A percentile compares a stretch with the other conserved stretches of the same genome.
phyloP scores from a whole-genome alignment of 2,329 filamentous ascomycete species.

The Fusarium sterilihyphosum region DNA sequence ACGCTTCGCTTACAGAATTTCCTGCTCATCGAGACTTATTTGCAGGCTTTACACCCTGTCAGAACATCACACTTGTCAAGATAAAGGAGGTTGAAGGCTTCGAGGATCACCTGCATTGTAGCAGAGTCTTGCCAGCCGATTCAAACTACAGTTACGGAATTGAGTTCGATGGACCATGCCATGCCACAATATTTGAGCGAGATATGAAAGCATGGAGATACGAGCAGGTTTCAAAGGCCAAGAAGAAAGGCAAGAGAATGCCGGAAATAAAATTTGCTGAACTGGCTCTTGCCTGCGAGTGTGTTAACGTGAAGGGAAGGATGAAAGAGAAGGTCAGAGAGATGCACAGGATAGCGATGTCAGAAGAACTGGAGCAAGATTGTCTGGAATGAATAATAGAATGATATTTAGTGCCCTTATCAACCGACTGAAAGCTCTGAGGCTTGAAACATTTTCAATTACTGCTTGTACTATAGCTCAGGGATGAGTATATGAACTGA shows the following conservation, averaged over 20 bases:
- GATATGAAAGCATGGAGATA: neutral
- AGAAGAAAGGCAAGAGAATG: neutral
- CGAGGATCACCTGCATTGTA: neutral
- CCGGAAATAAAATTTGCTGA: neutral
- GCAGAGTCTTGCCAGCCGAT: neutral
- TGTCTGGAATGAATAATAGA: no score
- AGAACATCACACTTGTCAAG: neutral
- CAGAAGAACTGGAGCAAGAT: neutral
- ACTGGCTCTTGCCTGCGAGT: neutral
- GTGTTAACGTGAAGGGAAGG: neutral
- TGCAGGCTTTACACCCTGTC: neutral
- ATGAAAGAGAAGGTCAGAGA: neutral
- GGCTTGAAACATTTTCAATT: neutral
- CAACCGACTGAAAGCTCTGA: rapidly evolving
- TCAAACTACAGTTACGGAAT: neutral
- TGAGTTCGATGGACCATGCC: neutral
- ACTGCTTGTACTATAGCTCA: neutral
- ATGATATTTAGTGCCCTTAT: no score
- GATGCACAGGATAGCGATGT: neutral
- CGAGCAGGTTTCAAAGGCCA: neutral
- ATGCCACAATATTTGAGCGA: neutral
- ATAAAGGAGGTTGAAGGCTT: neutral
- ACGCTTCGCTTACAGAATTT: neutral
- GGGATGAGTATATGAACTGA: neutral
- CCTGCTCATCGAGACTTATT: neutral